Percentiles rank a stretch among this genome's conserved stretches.
phyloP scores from a whole-genome alignment of 345 rosid species.

The Conringia planisiliqua region DNA sequence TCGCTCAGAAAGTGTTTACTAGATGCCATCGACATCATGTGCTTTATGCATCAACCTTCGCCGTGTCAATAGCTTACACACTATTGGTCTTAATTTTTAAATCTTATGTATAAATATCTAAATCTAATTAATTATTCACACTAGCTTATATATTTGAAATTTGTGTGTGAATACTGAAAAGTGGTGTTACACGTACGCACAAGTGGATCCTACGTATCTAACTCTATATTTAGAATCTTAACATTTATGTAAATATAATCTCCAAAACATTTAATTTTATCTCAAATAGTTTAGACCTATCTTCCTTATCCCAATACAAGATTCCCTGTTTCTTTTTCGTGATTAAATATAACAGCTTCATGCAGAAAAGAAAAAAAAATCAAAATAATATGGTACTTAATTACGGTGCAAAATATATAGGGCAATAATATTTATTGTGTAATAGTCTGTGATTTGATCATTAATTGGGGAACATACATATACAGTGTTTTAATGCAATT shows the following conservation, averaged over 20 bases:
- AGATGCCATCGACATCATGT: constrained; percentile 30
- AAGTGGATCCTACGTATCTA: constrained; percentile 3
- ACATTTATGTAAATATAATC: constrained; percentile 10
- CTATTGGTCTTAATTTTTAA: neutral
- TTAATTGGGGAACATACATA: neutral
- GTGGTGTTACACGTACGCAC: neutral
- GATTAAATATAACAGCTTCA: neutral
- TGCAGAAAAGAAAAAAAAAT: neutral
- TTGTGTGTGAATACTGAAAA: neutral
- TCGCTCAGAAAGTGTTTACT: constrained; percentile 26
- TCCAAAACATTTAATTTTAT: constrained; percentile 6
- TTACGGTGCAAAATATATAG: neutral
- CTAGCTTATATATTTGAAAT: neutral
- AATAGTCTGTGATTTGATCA: neutral
- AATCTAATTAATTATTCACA: neutral
- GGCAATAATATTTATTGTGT: neutral
- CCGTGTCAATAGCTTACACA: constrained; percentile 34
- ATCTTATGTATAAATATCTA: neutral
- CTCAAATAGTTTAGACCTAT: constrained; percentile 8
- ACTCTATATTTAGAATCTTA: constrained; percentile 17
- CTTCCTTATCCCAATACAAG: constrained; percentile 32
- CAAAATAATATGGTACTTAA: neutral
- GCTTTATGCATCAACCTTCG: constrained; percentile 27
- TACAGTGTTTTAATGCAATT: neutral
- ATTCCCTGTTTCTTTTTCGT: constrained; percentile 10